Conservation (phyloP, 305 asterid genomes). For the Petunia hybrid region DNA sequence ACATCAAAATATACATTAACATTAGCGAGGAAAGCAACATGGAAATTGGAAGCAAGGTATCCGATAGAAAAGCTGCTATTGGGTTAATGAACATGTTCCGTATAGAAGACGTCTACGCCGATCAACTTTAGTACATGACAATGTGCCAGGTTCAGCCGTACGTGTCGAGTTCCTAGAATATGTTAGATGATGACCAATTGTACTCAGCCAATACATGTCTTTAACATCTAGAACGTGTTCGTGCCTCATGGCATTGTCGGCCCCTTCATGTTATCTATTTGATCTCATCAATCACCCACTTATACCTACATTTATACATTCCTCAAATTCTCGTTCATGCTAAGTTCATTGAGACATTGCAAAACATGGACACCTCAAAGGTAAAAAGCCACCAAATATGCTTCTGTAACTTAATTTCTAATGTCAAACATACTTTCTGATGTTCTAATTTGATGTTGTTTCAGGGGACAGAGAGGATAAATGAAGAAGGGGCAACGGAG, state of each 20-base stretch:
- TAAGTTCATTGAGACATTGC: not conserved
- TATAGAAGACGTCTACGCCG: no score
- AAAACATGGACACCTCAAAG: constrained; percentile 45
- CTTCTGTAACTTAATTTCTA: not conserved
- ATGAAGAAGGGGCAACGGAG: constrained; percentile 52
- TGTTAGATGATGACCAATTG: not conserved
- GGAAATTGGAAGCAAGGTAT: no score
- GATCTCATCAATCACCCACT: not conserved
- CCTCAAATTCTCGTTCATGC: not conserved
- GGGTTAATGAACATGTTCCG: no score
- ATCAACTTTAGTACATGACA: not conserved
- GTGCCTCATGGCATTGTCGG: not conserved
- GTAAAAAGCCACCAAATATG: constrained; percentile 17
- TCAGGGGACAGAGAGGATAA: constrained; percentile 44
- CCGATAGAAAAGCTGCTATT: no score
- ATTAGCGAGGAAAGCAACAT: no score
- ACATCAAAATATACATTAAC: no score
- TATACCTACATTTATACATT: not conserved
- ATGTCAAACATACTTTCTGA: not conserved
- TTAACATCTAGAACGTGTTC: not conserved
- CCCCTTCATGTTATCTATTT: not conserved
- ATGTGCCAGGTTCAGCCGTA: not conserved
- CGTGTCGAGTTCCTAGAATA: not conserved
- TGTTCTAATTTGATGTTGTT: not conserved
- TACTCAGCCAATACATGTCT: not conserved